These are phyloP conservation scores for Letharia columbiana DNA, from an alignment of 495 filamentous ascomycete species.

Conservation along the genomic window DNA sequence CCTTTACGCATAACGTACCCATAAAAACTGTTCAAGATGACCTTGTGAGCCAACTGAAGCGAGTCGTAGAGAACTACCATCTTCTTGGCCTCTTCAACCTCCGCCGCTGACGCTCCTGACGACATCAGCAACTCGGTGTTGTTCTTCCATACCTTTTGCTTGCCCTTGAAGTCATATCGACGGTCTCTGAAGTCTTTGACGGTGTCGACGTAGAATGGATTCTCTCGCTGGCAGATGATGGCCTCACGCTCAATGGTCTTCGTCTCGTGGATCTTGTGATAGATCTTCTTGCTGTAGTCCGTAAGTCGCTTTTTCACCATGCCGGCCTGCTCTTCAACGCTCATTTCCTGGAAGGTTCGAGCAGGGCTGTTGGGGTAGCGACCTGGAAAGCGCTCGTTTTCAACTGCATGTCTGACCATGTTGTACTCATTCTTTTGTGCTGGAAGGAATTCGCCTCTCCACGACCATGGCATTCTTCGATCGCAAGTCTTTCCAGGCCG, in stretches of 20 bases:
- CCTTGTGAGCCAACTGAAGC: conserved; percentile 92
- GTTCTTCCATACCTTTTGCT: conserved; percentile 97
- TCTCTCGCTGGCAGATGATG: conserved; percentile 97
- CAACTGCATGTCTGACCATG: conserved; percentile 91
- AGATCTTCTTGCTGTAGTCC: conserved; percentile 96
- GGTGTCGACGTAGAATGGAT: conserved; percentile 97
- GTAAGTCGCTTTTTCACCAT: conserved; percentile 80
- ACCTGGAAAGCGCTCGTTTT: conserved; percentile 84
- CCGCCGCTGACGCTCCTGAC: conserved; percentile 62
- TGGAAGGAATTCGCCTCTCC: conserved; percentile 95
- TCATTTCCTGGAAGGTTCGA: conserved; percentile 72
- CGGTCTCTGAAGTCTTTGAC: conserved; percentile 93
- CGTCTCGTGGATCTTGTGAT: conserved; percentile 96
- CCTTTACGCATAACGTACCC: conserved; percentile 99
- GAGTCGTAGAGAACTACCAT: conserved; percentile 98
- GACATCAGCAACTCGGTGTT: conserved; percentile 82
- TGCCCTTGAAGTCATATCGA: conserved; percentile 94
- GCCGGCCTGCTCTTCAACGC: conserved; percentile 70
- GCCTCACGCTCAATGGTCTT: conserved; percentile 90
- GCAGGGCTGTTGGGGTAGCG: conserved; percentile 58
- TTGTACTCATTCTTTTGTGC: conserved; percentile 97
- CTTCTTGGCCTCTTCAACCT: conserved; percentile 93
- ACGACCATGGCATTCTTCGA: conserved; percentile 89
- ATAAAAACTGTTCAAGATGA: conserved; percentile 98
- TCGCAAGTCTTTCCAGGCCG: conserved; percentile 96